Conservation (phyloP, 1,139 yeast genomes). For the Zygosaccharomyces pseudobailii region DNA sequence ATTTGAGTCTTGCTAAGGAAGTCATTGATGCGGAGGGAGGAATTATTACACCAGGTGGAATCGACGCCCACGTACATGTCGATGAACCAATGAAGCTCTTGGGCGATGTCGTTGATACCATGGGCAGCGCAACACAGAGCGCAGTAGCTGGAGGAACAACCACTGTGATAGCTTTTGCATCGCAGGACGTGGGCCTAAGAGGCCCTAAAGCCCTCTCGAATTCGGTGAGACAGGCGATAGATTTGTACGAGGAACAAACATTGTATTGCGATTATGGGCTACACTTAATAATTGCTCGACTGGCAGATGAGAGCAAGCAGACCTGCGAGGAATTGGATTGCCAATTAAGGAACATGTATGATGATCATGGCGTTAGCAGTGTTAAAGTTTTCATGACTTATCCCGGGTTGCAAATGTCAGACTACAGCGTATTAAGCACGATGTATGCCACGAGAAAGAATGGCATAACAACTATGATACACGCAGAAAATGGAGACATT, state of each 20-base stretch:
- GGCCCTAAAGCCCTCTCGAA: constrained; percentile 30
- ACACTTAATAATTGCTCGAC: constrained; percentile 36
- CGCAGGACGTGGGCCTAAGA: constrained; percentile 29
- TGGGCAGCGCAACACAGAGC: constrained; percentile 55
- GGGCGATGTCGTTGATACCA: constrained; percentile 48
- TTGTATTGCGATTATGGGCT: constrained; percentile 45
- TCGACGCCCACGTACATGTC: constrained; percentile 52
- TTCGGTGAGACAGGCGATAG: constrained; percentile 35
- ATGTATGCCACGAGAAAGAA: constrained; percentile 39
- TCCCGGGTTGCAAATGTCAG: constrained; percentile 40
- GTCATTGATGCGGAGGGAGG: constrained; percentile 46
- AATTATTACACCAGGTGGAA: constrained; percentile 45
- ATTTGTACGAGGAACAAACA: constrained; percentile 15
- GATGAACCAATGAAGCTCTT: constrained; percentile 41
- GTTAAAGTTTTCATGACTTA: constrained; percentile 47
- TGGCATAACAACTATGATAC: constrained; percentile 45
- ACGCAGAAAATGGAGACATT: constrained; percentile 47
- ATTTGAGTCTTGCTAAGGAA: constrained; percentile 31
- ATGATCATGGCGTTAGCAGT: constrained; percentile 41
- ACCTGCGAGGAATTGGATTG: constrained; percentile 25
- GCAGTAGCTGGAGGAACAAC: constrained; percentile 56
- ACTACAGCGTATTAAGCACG: constrained; percentile 39
- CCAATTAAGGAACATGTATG: constrained; percentile 29
- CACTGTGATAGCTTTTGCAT: constrained; percentile 42
- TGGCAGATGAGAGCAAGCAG: constrained; percentile 34